Evolutionary conservation across 2,329 filamentous ascomycete species (phyloP).

Genomic region (Trichoderma hamatum): DNA sequence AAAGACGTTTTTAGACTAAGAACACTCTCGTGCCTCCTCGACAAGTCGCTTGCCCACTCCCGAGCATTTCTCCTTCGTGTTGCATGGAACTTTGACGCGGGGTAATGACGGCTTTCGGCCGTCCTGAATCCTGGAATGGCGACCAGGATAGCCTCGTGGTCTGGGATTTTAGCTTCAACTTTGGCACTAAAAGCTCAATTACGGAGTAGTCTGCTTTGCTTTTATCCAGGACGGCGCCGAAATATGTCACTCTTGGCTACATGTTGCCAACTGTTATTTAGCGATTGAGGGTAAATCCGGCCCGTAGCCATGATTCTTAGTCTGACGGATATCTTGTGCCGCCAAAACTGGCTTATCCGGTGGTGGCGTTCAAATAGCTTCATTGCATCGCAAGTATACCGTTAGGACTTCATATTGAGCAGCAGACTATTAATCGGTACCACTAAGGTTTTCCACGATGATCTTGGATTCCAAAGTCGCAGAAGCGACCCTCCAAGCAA

Average conservation of each 20-base stretch:
- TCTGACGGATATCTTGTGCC: constrained; percentile 20
- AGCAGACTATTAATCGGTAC: not conserved
- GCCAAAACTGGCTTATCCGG: constrained; percentile 15
- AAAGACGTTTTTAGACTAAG: not conserved
- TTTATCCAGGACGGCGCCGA: not conserved
- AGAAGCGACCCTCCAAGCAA: constrained; percentile 20
- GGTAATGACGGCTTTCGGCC: constrained; percentile 18
- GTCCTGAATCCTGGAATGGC: constrained; percentile 12
- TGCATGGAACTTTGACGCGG: constrained; percentile 3
- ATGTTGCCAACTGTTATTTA: not conserved
- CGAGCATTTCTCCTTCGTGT: constrained; percentile 22
- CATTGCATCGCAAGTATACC: constrained; percentile 5
- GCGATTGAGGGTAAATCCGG: constrained; percentile 6
- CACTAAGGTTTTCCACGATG: not conserved
- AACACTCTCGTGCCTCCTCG: not conserved
- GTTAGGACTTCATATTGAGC: not conserved
- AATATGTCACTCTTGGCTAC: not conserved
- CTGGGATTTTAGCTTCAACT: constrained; percentile 6
- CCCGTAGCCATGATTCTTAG: constrained; percentile 1
- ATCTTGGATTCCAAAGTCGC: constrained; percentile 25
- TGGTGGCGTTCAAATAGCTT: constrained; percentile 25
- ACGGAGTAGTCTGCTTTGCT: not conserved
- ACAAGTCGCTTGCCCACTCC: constrained; percentile 5
- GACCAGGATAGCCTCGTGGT: constrained; percentile 2
- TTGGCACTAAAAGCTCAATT: constrained; percentile 15